Evolutionary conservation across 176 grass and related monocot species (phyloP), one percentile per base, ranked within the genome.

Genomic region (Lolium perenne): DNA sequence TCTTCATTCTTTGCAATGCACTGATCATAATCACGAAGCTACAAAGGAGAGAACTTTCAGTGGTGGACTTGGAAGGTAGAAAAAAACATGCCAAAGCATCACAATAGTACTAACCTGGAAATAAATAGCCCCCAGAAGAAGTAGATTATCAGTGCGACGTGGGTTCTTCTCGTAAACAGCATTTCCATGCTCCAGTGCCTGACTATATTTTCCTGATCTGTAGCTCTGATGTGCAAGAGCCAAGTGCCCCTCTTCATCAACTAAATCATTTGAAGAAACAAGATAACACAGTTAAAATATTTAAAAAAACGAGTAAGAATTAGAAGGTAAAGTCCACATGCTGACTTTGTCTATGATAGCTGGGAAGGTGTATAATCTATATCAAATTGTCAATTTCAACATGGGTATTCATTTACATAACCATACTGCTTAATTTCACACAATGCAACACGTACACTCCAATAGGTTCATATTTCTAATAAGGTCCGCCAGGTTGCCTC

Each of bases 1-100:
- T 99, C 97, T 82, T 99, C 88, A 67, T 99, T 99, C 84, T 99
- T 99, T 86, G 90, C 87, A 80, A 99, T 93, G 70, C 94, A 99
- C 90, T 89, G 90, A 53, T 96, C 97, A 91, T 92, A 94, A 90
- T 94, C 83, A 71, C 87, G 92, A 60, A 99, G 59, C 97, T 99
- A 82, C 77, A 78, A 38, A 84, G 61, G 84, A 83, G 56, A 76
- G 45, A 23, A 66, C 43, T n/a, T 41, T 41, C n/a, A 82, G 48
- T 40, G 13, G 81, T 53, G 20, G 35, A 83, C 40, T 32, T 32
- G 20, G 59, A 50, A 10, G 56, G 8, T 15, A 89, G 43, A 5
- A 77, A 43, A 85, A 35, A 64, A 29, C 71, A 65, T 43, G 3
- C 57, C 12, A 16, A 10, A 38, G 7, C 67, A 65, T 86, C 35